Conservation (phyloP, 2,329 filamentous ascomycete species). For the Allantophomopsis cytisporea region DNA sequence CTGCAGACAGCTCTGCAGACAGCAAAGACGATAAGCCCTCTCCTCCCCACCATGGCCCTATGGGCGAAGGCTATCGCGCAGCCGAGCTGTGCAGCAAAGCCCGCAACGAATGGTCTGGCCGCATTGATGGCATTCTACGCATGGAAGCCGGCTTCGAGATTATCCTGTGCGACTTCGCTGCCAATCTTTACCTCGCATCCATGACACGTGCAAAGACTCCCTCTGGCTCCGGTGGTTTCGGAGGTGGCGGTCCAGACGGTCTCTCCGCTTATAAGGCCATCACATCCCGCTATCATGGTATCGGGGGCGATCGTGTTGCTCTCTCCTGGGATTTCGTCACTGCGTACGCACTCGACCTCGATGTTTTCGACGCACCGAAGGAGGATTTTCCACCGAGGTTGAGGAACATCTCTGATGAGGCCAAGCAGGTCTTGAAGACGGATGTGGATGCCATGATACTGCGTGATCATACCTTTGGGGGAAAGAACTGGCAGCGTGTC, state of each 20-base stretch:
- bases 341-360: conserved; percentile 11
- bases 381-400: conserved; percentile 6
- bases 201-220: conserved; percentile 3
- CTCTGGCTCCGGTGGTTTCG: too few species aligned
- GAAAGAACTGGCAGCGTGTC: conserved; percentile 44
- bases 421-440: conserved; percentile 15
- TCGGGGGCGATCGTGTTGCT: conserved; percentile 20
- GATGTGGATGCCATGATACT: conserved; percentile 28
- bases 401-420: conserved; percentile 13
- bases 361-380: conserved; percentile 10
- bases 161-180: conserved; percentile 49
- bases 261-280: conserved; percentile 24
- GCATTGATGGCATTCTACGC: conserved; percentile 49
- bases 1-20: too few species aligned
- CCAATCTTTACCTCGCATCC: conserved; percentile 13
- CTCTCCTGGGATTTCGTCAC: conserved; percentile 12
- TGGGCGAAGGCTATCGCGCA: conserved; percentile 38
- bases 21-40: too few species aligned
- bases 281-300: conserved; percentile 25
- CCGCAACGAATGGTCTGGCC: conserved; percentile 29
- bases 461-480: conserved; percentile 5
- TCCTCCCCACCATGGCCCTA: conserved; percentile 5
- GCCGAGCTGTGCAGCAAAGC: conserved; percentile 36
- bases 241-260: neutral
- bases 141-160: conserved; percentile 62